Evolutionary conservation across 495 filamentous ascomycete species (phyloP).

Genomic region (Penicillium cataractarum): DNA sequence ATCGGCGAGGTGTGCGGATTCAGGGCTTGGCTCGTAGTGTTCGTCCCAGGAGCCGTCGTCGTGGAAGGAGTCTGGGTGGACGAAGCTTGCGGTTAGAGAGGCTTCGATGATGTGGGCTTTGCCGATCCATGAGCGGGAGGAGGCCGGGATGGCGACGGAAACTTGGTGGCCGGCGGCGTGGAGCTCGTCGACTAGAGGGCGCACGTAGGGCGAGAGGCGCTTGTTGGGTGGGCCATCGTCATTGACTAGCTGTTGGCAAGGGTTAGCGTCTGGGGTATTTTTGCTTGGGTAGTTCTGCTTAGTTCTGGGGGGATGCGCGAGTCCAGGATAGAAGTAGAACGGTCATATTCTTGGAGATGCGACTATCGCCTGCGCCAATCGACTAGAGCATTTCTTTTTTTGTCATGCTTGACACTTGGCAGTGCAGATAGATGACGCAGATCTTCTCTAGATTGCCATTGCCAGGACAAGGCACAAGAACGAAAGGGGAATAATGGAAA

Average conservation of each 20-base stretch:
- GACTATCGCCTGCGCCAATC: not conserved
- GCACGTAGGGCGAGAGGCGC: constrained; percentile 87
- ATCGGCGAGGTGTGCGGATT: constrained; percentile 33
- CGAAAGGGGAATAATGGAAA: constrained; percentile 19
- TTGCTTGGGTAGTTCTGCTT: not conserved
- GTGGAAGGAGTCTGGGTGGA: constrained; percentile 63
- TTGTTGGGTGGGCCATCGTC: constrained; percentile 93
- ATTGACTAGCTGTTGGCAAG: constrained; percentile 67
- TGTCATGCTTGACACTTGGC: not conserved
- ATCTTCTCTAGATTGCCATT: not conserved
- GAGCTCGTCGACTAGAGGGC: constrained; percentile 77
- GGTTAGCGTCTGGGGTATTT: constrained; percentile 8
- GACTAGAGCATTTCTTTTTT: not conserved
- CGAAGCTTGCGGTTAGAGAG: constrained; percentile 80
- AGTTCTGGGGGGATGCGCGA: not conserved
- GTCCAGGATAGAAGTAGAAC: not conserved
- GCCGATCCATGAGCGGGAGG: constrained; percentile 94
- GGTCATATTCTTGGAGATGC: not conserved
- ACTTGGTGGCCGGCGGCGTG: constrained; percentile 79
- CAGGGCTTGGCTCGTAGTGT: constrained; percentile 39
- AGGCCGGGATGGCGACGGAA: constrained; percentile 88
- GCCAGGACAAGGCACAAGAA: not conserved
- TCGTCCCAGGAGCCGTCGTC: constrained; percentile 55
- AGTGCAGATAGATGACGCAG: not conserved
- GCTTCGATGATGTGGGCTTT: constrained; percentile 94